A percentile compares a stretch with the other conserved stretches of the same genome.
Conservation (phyloP, 2,329 filamentous ascomycete genomes). For the Endoconidiophora laricicola region DNA sequence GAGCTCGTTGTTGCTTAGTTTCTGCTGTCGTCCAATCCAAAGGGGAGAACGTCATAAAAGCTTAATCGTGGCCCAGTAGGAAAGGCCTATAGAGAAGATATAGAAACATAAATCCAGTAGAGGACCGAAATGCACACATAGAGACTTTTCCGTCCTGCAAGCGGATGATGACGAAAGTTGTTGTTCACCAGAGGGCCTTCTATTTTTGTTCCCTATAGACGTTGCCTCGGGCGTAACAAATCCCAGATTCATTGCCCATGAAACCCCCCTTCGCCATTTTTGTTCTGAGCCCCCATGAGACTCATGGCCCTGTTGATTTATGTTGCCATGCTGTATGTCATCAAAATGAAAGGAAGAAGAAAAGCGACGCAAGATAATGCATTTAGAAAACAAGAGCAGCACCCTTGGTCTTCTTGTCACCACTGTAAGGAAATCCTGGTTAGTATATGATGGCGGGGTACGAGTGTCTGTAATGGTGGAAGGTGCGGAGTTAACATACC, state of each 20-base stretch:
- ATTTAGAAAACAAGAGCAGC: constrained; percentile 98
- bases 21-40: constrained; percentile 1
- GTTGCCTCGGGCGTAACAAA: constrained; percentile 23
- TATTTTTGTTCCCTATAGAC: constrained; percentile 30
- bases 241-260: constrained; percentile 20
- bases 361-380: constrained; percentile 25
- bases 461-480: not conserved
- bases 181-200: constrained; percentile 7
- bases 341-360: constrained; percentile 28
- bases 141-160: not conserved
- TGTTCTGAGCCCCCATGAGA: constrained; percentile 10
- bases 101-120: no score
- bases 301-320: constrained; percentile 3
- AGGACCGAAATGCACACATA: not conserved
- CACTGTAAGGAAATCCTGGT: constrained; percentile 40
- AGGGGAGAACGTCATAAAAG: not conserved
- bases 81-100: no score
- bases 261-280: constrained; percentile 30
- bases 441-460: constrained; percentile 20
- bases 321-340: constrained; percentile 25
- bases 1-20: not conserved
- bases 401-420: constrained; percentile 99
- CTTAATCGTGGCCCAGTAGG: no score
- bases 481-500: constrained; percentile 42
- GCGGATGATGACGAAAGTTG: not conserved